A percentile compares a stretch with the other conserved stretches of the same genome.
phyloP scores from a whole-genome alignment of 495 filamentous ascomycete genomes.

The Daldinia bambusicola region DNA sequence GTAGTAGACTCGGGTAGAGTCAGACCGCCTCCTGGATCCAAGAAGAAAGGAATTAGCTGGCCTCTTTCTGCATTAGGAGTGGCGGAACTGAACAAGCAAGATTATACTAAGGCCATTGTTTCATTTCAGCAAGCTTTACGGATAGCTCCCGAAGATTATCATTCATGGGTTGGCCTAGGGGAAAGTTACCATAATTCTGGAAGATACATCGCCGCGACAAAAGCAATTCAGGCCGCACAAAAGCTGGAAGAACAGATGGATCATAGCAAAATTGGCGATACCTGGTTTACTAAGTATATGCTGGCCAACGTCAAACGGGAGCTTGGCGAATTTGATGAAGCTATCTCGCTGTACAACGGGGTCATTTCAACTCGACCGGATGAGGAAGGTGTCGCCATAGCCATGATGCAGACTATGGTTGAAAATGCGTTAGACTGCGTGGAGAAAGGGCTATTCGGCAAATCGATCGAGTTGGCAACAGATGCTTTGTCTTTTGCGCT shows the following conservation, averaged over 20 bases:
- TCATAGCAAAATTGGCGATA: conserved; percentile 61
- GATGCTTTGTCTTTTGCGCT: conserved; percentile 59
- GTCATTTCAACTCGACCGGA: conserved; percentile 71
- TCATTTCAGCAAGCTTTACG: conserved; percentile 93
- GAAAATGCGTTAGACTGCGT: conserved; percentile 81
- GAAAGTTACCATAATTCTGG: conserved; percentile 97
- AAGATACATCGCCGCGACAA: conserved; percentile 89
- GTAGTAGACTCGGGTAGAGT: conserved; percentile 93
- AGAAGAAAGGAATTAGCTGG: conserved; percentile 92
- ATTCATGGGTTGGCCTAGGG: conserved; percentile 95
- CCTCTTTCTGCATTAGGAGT: conserved; percentile 94
- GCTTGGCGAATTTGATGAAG: conserved; percentile 85
- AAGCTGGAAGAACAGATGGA: conserved; percentile 68
- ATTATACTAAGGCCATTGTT: conserved; percentile 84
- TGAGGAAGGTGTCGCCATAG: conserved; percentile 88
- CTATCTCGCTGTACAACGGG: conserved; percentile 76
- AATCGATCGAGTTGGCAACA: conserved; percentile 72
- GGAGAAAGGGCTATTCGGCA: conserved; percentile 84
- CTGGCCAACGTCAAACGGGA: conserved; percentile 95
- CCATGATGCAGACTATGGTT: conserved; percentile 84
- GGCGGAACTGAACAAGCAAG: conserved; percentile 95
- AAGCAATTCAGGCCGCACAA: conserved; percentile 85
- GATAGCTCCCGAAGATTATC: conserved; percentile 83
- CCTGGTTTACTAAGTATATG: conserved; percentile 97
- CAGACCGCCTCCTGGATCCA: conserved; percentile 87